Base-by-base conservation (phyloP, 768 basidiomycete genomes). In the Suillus weaverae region DNA sequence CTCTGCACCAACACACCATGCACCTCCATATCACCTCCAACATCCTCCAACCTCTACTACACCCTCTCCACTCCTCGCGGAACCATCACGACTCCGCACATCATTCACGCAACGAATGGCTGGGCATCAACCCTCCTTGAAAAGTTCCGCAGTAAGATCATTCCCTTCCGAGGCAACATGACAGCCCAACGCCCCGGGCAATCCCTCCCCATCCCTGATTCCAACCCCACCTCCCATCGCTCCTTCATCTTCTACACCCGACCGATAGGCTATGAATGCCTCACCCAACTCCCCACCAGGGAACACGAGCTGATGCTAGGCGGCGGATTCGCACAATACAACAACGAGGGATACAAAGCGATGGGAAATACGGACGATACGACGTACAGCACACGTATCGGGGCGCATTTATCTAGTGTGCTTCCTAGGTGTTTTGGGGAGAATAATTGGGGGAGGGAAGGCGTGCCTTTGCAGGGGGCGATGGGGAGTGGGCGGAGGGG, bases 71-170 rank as follows among this genome's bases (percentile, higher is more conserved):
- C 93, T 1, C 79, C 88, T 0, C 80, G 82, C 60, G 93, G 94
- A 0, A 70, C 68, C 5, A 80, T 92, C 32, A 74, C 69, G 18
- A 78, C 91, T 0, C 76, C 74, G 3, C 90, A 92, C 72, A 81
- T 96, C 50, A 79, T 96, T 13, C 93, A 94, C 72, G 91, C 92
- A 3, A 94, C 92, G 3, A 97, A 97, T 73, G 93, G 84, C 22
- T 95, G 93, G 87, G 79, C 81, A 3, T 86, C 91, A 1, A 88
- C 91, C 67, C 83, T 96, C 51, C 78, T 96, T 62, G 79, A 82
- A 14, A 82, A 83, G 0, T 79, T 91, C 78, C 84, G 86, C n/a
- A 78, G 79, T 60, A 90, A 85, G 71, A 84, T 91, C 64, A 71
- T 90, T 20, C 89, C 91, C 10, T 71, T 84, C 48, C 81, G 87